phyloP scores from a whole-genome alignment of 1,284 basidiomycete species.

The Fistulinella cinereoalba region DNA sequence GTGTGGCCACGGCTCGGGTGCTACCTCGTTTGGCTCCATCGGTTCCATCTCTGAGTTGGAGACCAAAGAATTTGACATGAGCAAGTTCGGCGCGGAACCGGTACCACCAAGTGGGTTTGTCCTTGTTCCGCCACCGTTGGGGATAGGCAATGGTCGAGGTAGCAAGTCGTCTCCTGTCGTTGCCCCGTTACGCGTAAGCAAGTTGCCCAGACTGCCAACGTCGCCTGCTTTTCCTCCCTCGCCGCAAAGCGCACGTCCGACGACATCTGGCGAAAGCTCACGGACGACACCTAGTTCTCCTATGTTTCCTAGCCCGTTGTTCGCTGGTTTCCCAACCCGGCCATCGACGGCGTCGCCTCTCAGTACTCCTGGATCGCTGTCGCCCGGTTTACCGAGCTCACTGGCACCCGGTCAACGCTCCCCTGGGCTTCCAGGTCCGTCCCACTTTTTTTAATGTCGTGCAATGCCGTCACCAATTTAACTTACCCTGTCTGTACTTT shows the following conservation, averaged over 20 bases:
- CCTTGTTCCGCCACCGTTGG: constrained; percentile 25
- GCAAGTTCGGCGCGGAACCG: constrained; percentile 5
- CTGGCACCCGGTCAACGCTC: constrained; percentile 21
- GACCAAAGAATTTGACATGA: constrained; percentile 17
- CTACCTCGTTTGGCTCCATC: constrained; percentile 19
- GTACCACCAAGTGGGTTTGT: constrained; percentile 17
- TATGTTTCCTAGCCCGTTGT: constrained; percentile 16
- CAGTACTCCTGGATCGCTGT: constrained; percentile 14
- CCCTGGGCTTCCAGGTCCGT: constrained; percentile 26
- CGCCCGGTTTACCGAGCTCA: constrained; percentile 19
- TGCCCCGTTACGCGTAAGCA: constrained; percentile 26
- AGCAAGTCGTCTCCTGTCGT: constrained; percentile 10
- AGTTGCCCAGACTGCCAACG: constrained; percentile 22
- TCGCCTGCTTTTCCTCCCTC: constrained; percentile 21
- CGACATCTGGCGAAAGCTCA: constrained; percentile 4
- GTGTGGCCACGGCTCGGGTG: constrained; percentile 5
- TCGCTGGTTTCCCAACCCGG: constrained; percentile 2
- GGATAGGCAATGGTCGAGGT: constrained; percentile 11
- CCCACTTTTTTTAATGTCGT: constrained; percentile 7
- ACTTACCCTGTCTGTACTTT: not conserved
- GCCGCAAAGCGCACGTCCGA: constrained; percentile 11
- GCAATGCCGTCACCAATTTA: constrained; percentile 5
- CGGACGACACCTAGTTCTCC: constrained; percentile 17
- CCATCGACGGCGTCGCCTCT: constrained; percentile 3
- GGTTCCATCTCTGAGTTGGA: constrained; percentile 27